Evolutionary conservation across 2,329 filamentous ascomycete genomes (phyloP).

Genomic region (Talaromyces funiculosus): DNA sequence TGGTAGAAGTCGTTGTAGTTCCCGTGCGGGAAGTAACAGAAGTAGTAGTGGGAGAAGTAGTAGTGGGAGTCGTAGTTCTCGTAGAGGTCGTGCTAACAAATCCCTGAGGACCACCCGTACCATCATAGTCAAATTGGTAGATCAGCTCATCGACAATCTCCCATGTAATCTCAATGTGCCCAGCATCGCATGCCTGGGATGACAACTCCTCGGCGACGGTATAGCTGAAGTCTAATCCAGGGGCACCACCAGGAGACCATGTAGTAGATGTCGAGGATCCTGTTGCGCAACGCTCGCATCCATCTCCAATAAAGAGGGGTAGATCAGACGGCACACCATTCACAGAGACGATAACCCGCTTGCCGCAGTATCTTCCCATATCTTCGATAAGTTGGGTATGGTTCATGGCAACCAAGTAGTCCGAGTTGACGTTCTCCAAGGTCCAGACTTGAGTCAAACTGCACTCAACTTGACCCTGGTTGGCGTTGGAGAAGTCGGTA

Average conservation of each 20-base stretch:
- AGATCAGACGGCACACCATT: slow-evolving; percentile 8
- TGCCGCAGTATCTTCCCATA: slow-evolving; percentile 11
- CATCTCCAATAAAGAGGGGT: slow-evolving; percentile 13
- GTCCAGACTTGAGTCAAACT: slow-evolving; percentile 13
- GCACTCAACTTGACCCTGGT: slow-evolving; percentile 11
- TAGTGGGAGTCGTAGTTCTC: background rate
- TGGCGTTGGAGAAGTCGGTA: slow-evolving; percentile 5
- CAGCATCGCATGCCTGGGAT: slow-evolving; percentile 1
- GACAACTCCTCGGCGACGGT: slow-evolving; percentile 4
- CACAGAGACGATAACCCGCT: slow-evolving; percentile 9
- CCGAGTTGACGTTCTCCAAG: slow-evolving; percentile 9
- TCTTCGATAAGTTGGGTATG: slow-evolving; percentile 7
- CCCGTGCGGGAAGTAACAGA: background rate
- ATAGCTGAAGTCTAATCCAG: slow-evolving; percentile 11
- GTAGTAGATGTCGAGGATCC: background rate
- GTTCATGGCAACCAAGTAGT: slow-evolving; percentile 14
- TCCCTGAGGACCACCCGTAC: slow-evolving; percentile 5
- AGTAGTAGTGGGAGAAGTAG: background rate
- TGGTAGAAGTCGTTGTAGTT: background rate
- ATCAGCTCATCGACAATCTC: slow-evolving; percentile 13
- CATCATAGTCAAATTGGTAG: slow-evolving; percentile 10
- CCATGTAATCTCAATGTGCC: slow-evolving; percentile 12
- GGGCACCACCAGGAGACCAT: slow-evolving; percentile 1
- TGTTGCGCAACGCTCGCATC: slow-evolving; percentile 7
- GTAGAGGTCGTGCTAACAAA: background rate